A percentile compares a stretch with the other conserved stretches of the same genome.
Conservation (phyloP, 2,329 filamentous ascomycete species). For the Immersiporthe knoxdaviesiana region DNA sequence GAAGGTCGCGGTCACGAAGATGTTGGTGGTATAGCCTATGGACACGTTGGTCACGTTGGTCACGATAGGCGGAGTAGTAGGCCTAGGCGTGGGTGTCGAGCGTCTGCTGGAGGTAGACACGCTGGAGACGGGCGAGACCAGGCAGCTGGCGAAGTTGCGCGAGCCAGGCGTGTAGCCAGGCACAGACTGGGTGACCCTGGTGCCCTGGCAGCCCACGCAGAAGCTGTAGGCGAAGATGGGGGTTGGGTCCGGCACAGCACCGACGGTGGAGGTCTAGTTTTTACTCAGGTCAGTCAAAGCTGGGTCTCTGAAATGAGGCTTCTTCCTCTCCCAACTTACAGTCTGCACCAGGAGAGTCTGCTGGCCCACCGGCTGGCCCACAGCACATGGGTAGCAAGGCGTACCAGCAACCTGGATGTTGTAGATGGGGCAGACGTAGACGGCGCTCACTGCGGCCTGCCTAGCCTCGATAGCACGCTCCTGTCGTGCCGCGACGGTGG, state of each 20-base stretch:
- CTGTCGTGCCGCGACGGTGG: not conserved
- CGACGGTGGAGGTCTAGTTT: conserved; percentile 14
- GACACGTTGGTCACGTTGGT: too few relatives aligned
- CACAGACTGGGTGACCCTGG: not conserved
- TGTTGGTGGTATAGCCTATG: conserved; percentile 14
- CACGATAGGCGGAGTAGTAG: not conserved
- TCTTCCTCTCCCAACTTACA: not conserved
- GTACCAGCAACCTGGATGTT: not conserved
- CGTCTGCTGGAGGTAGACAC: too few relatives aligned
- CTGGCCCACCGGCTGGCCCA: not conserved
- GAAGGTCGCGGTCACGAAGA: conserved; percentile 10
- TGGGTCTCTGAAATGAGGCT: too few relatives aligned
- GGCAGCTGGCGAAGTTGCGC: not conserved
- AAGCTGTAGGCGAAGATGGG: conserved; percentile 14
- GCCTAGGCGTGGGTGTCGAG: not conserved
- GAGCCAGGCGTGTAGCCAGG: conserved; percentile 11
- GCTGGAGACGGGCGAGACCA: too few relatives aligned
- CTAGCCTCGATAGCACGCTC: not conserved
- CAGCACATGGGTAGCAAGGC: conserved; percentile 6
- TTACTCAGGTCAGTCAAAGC: not conserved
- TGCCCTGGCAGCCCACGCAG: not conserved
- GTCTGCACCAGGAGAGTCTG: not conserved
- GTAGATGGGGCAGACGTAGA: conserved; percentile 4
- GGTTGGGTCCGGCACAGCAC: not conserved
- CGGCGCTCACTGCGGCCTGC: not conserved